Conservation (phyloP, 495 filamentous ascomycete species). For the Penicillium paradoxum region DNA sequence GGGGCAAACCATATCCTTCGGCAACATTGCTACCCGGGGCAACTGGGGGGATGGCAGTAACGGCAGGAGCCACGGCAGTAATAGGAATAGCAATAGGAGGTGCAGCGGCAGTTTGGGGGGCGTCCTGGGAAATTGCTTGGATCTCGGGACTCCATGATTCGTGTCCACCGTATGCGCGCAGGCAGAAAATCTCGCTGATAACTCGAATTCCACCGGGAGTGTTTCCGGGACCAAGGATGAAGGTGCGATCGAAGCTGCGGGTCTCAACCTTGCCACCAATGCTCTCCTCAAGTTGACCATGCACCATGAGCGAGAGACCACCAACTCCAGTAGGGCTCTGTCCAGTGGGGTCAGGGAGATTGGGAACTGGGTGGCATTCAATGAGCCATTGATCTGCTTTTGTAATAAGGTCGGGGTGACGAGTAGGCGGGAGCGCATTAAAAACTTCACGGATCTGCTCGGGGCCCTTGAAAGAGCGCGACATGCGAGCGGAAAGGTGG, state of each 20-base stretch:
- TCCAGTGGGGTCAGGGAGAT: constrained; percentile 65
- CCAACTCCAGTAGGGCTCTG: constrained; percentile 60
- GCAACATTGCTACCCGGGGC: constrained; percentile 23
- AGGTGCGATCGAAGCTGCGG: constrained; percentile 81
- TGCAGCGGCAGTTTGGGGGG: constrained; percentile 10
- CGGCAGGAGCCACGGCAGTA: not conserved
- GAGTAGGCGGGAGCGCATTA: constrained; percentile 64
- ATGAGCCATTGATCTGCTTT: constrained; percentile 68
- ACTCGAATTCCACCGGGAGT: constrained; percentile 63
- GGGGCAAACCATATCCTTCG: constrained; percentile 39
- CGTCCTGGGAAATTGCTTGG: constrained; percentile 24
- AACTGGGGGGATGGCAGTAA: constrained; percentile 4
- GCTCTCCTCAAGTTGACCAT: constrained; percentile 79
- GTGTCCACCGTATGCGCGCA: constrained; percentile 61
- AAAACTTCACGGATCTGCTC: constrained; percentile 65
- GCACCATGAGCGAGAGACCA: constrained; percentile 73
- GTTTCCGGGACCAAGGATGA: constrained; percentile 74
- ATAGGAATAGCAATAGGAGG: constrained; percentile 5
- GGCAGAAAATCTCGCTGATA: constrained; percentile 69
- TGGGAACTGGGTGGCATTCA: constrained; percentile 73
- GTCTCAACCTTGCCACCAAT: constrained; percentile 48
- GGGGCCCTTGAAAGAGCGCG: constrained; percentile 59
- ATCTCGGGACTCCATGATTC: constrained; percentile 53
- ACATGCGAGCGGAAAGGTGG: constrained; percentile 52
- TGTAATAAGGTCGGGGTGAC: constrained; percentile 62